phyloP scores from a whole-genome alignment of 768 basidiomycete species.

The Mycena maculata region DNA sequence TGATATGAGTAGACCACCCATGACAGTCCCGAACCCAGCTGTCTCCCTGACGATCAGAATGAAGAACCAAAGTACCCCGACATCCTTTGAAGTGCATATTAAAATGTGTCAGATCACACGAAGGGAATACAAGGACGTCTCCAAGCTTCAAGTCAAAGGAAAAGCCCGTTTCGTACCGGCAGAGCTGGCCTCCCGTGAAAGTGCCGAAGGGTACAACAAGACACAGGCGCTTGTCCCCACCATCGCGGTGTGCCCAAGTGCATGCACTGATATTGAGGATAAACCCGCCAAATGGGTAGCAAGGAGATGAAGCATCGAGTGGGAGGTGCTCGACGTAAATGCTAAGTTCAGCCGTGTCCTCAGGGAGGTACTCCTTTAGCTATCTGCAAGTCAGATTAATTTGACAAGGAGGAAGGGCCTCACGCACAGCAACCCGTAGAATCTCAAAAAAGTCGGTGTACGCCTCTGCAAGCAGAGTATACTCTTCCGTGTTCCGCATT shows the following conservation, averaged over 20 bases:
- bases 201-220: conserved; percentile 35
- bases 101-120: conserved; percentile 4
- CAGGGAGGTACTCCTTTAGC: conserved; percentile 38
- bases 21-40: not conserved
- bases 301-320: conserved; percentile 27
- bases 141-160: not conserved
- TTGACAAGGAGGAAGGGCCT: not conserved
- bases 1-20: not conserved
- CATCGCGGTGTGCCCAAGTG: conserved; percentile 41
- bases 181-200: conserved; percentile 3
- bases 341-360: conserved; percentile 34
- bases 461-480: conserved; percentile 4
- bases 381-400: conserved; percentile 6
- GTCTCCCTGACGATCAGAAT: not conserved
- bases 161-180: conserved; percentile 4
- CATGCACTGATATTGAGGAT: conserved; percentile 39
- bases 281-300: conserved; percentile 38
- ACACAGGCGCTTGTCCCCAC: conserved; percentile 38
- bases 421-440: conserved; percentile 7
- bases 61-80: not conserved
- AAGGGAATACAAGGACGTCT: conserved; percentile 2
- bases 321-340: conserved; percentile 37
- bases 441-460: conserved; percentile 19
- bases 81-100: not conserved
- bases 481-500: not conserved